Evolutionary conservation across 2,329 filamentous ascomycete species (phyloP).

Genomic region (Fusarium luffae): DNA sequence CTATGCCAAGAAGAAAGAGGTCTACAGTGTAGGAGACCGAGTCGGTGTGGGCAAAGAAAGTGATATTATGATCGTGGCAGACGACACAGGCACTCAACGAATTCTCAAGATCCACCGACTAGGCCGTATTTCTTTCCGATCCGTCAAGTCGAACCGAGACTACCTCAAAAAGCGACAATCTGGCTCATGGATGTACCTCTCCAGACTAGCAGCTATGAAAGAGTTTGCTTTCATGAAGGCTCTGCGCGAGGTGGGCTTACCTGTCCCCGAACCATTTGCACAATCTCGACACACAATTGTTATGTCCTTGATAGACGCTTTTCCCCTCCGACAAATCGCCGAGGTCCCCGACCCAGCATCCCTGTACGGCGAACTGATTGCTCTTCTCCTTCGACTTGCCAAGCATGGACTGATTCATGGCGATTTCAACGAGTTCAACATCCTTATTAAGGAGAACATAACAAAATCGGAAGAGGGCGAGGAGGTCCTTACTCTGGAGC

Average conservation of each 20-base stretch:
- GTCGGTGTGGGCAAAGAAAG: conserved; percentile 98
- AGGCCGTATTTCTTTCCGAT: conserved; percentile 95
- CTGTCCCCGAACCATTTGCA: conserved; percentile 86
- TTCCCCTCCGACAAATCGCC: conserved; percentile 89
- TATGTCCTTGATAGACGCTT: conserved; percentile 93
- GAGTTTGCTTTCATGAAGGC: conserved; percentile 96
- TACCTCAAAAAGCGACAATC: conserved; percentile 85
- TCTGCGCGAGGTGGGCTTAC: conserved; percentile 83
- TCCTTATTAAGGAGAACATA: conserved; percentile 84
- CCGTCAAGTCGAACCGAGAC: conserved; percentile 94
- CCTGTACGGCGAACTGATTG: conserved; percentile 93
- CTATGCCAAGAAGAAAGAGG: conserved; percentile 79
- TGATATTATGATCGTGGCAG: conserved; percentile 94
- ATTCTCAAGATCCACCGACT: conserved; percentile 97
- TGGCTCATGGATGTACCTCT: conserved; percentile 98
- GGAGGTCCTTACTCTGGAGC: conserved; percentile 68
- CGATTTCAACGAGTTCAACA: conserved; percentile 99
- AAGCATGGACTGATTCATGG: conserved; percentile 93
- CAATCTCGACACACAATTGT: conserved; percentile 96
- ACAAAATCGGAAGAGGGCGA: conserved; percentile 53
- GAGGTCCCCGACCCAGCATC: conserved; percentile 82
- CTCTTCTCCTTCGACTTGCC: conserved; percentile 84
- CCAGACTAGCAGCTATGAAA: conserved; percentile 88
- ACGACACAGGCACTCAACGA: conserved; percentile 77
- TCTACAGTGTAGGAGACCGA: conserved; percentile 94